Evolutionary conservation across 2,329 filamentous ascomycete genomes (phyloP).

Genomic region (Sporothrix variecibatus): DNA sequence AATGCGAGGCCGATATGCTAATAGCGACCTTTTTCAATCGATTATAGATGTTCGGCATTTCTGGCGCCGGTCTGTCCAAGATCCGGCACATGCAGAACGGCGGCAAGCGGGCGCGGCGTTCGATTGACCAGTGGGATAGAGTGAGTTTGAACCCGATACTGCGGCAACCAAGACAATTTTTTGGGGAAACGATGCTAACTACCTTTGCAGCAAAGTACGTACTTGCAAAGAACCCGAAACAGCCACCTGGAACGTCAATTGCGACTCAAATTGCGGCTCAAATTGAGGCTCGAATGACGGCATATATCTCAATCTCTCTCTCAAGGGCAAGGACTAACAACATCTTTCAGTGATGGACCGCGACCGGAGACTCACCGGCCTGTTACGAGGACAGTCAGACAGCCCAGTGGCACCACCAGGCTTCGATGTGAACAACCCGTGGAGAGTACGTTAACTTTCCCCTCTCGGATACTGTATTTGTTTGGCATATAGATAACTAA

Average conservation of each 20-base stretch:
- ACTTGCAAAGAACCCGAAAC: neutral
- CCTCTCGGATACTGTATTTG: neutral
- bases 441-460: constrained; percentile 54
- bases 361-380: constrained; percentile 62
- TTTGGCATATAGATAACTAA: constrained; percentile 20
- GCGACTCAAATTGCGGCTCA: neutral
- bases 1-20: neutral
- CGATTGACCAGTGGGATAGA: constrained; percentile 64
- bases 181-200: constrained; percentile 35
- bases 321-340: neutral
- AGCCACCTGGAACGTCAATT: neutral
- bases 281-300: neutral
- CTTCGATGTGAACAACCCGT: constrained; percentile 64
- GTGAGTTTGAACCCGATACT: constrained; percentile 42
- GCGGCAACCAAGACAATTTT: neutral
- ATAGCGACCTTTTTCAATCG: neutral
- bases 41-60: constrained; percentile 62
- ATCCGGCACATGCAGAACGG: constrained; percentile 61
- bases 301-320: neutral
- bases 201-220: constrained; percentile 54
- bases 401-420: constrained; percentile 56
- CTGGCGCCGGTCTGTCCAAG: constrained; percentile 59
- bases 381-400: constrained; percentile 60
- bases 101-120: constrained; percentile 61
- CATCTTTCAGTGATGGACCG: constrained; percentile 62